Conservation (phyloP, 768 basidiomycete genomes). For the Auriscalpium microsporum region DNA sequence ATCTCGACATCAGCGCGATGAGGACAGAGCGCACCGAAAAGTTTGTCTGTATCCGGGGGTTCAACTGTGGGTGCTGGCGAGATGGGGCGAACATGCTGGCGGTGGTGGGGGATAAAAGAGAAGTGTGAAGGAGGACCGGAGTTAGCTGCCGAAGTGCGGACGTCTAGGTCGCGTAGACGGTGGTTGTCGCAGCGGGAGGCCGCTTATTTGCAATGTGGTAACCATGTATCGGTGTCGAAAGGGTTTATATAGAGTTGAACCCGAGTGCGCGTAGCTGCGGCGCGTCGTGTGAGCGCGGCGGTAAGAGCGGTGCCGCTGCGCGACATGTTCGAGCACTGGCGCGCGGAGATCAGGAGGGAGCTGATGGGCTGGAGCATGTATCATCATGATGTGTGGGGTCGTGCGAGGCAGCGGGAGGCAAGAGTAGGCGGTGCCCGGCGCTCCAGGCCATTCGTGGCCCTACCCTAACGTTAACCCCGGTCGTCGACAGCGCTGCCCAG, state of each 20-base stretch:
- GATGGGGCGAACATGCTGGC: constrained; percentile 9
- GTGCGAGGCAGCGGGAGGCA: too few relatives aligned
- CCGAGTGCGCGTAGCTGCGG: not conserved
- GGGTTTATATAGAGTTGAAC: not conserved
- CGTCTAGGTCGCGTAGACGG: not conserved
- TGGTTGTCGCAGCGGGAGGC: not conserved
- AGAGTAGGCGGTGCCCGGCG: too few relatives aligned
- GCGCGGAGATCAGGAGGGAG: not conserved
- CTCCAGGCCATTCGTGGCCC: too few relatives aligned
- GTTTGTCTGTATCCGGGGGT: constrained; percentile 11
- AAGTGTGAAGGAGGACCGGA: not conserved
- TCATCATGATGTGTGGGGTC: not conserved
- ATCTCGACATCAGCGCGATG: not conserved
- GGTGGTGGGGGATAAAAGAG: not conserved
- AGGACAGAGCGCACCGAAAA: constrained; percentile 3
- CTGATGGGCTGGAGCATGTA: not conserved
- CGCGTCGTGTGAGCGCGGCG: not conserved
- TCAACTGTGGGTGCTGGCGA: constrained; percentile 9
- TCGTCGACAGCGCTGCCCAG: too few relatives aligned
- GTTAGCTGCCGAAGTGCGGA: not conserved
- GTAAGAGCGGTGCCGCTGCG: not conserved
- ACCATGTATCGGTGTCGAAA: not conserved
- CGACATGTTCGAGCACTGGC: not conserved
- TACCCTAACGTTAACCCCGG: too few relatives aligned
- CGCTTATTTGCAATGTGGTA: not conserved